These are phyloP conservation scores for Coniochaeta hoffmannii DNA, from an alignment of 2,329 filamentous ascomycete species.

Conservation along the genomic window DNA sequence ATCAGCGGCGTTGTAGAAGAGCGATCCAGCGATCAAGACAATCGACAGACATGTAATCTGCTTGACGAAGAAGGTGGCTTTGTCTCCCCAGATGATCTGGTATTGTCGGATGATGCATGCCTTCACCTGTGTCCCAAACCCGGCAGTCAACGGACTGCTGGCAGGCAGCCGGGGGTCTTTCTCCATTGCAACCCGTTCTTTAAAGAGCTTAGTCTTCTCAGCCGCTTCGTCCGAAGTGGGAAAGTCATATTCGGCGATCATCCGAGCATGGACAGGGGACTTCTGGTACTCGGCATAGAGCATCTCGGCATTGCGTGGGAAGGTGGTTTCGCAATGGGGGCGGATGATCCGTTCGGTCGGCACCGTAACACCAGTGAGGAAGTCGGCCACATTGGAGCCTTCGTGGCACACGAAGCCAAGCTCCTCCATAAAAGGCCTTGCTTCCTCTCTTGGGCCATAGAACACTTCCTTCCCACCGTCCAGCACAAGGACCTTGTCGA, in stretches of 20 bases:
- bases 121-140: constrained; percentile 62
- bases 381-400: constrained; percentile 65
- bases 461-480: constrained; percentile 63
- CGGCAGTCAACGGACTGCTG: constrained; percentile 47
- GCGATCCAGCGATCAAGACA: constrained; percentile 64
- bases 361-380: constrained; percentile 70
- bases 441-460: constrained; percentile 55
- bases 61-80: constrained; percentile 68
- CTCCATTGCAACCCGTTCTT: constrained; percentile 37
- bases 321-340: constrained; percentile 54
- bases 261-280: constrained; percentile 31
- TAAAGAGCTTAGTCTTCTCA: constrained; percentile 60
- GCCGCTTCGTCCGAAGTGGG: constrained; percentile 53
- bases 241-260: constrained; percentile 38
- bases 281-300: constrained; percentile 45
- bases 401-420: constrained; percentile 57
- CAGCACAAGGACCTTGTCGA: constrained; percentile 63
- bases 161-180: constrained; percentile 38
- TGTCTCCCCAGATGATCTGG: constrained; percentile 72
- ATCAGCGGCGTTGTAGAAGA: constrained; percentile 63
- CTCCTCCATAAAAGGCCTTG: constrained; percentile 57
- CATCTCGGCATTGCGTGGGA: constrained; percentile 60
- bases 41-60: constrained; percentile 72
- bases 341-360: constrained; percentile 63
- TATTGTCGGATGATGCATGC: constrained; percentile 66